A percentile compares a stretch with the other conserved stretches of the same genome.
These are phyloP conservation scores for Leccinum angustisporum DNA, from an alignment of 1,284 basidiomycete genomes.

Conservation along the genomic window DNA sequence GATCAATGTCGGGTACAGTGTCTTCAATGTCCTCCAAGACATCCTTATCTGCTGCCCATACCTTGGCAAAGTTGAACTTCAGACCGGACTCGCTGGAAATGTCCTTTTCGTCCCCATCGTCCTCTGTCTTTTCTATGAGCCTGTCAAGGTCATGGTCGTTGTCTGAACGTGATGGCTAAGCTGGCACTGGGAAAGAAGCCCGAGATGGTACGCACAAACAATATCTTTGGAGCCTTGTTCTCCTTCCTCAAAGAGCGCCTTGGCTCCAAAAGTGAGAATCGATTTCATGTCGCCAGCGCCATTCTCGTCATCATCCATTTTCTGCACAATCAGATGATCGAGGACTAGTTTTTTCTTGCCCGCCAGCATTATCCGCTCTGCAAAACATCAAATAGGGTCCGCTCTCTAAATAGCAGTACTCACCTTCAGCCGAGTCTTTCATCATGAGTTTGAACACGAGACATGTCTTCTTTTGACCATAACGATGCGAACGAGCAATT, in stretches of 20 bases:
- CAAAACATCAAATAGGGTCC: constrained; percentile 7
- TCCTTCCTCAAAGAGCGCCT: constrained; percentile 71
- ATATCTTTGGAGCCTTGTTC: constrained; percentile 60
- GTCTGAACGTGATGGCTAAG: constrained; percentile 57
- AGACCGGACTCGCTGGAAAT: constrained; percentile 44
- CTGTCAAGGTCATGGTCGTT: constrained; percentile 78
- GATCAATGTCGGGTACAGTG: constrained; percentile 43
- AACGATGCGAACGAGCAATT: constrained; percentile 86
- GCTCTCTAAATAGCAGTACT: neutral
- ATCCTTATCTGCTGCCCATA: constrained; percentile 82
- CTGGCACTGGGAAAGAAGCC: constrained; percentile 50
- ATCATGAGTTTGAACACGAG: constrained; percentile 92
- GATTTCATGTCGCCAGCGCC: constrained; percentile 74
- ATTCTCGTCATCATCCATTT: constrained; percentile 81
- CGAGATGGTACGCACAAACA: constrained; percentile 51
- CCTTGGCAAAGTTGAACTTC: constrained; percentile 81
- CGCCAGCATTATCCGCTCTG: constrained; percentile 84
- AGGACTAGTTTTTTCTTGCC: constrained; percentile 90
- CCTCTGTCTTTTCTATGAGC: constrained; percentile 81
- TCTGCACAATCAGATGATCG: constrained; percentile 91
- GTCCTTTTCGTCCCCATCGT: constrained; percentile 61
- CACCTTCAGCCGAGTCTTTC: constrained; percentile 86
- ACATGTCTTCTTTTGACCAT: constrained; percentile 78
- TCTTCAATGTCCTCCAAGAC: constrained; percentile 65
- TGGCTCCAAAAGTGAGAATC: constrained; percentile 81